A percentile compares a stretch with the other conserved stretches of the same genome.
Evolutionary conservation across 2,329 filamentous ascomycete genomes (phyloP).

Genomic region (Colletotrichum agaves): DNA sequence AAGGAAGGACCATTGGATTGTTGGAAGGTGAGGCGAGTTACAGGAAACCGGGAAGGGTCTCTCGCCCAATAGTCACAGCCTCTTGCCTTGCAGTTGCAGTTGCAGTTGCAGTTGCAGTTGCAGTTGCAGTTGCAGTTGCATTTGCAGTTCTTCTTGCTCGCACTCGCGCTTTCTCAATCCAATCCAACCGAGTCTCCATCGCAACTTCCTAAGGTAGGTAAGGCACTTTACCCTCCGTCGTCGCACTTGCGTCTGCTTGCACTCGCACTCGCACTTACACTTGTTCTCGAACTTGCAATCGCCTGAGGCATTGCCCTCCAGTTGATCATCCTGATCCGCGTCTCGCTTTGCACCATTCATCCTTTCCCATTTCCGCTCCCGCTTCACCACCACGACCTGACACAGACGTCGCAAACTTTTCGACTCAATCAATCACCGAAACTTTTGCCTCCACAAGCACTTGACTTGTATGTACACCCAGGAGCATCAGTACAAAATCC

Average conservation of each 20-base stretch:
- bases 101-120: background rate
- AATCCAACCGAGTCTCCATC: background rate
- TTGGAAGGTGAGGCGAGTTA: background rate
- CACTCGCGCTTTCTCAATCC: background rate
- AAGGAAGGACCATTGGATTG: background rate
- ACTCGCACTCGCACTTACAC: constrained; percentile 10
- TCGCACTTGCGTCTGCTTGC: constrained; percentile 4
- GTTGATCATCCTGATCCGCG: background rate
- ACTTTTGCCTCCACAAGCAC: background rate
- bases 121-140: background rate
- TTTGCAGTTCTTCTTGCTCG: background rate
- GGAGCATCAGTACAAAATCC: background rate
- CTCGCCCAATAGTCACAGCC: constrained; percentile 14
- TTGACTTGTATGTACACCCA: background rate
- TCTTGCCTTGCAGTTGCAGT: constrained; percentile 1
- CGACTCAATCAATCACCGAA: constrained; percentile 24
- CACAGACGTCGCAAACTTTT: constrained; percentile 8
- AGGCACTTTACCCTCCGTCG: background rate
- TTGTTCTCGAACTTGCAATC: constrained; percentile 4
- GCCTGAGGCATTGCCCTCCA: constrained; percentile 1
- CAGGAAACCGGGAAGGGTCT: constrained; percentile 4
- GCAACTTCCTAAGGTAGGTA: too few species aligned
- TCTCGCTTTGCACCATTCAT: background rate
- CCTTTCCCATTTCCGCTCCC: background rate
- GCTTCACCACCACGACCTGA: constrained; percentile 4